phyloP scores from a whole-genome alignment of 1,139 yeast species.

The Diutina sp. region DNA sequence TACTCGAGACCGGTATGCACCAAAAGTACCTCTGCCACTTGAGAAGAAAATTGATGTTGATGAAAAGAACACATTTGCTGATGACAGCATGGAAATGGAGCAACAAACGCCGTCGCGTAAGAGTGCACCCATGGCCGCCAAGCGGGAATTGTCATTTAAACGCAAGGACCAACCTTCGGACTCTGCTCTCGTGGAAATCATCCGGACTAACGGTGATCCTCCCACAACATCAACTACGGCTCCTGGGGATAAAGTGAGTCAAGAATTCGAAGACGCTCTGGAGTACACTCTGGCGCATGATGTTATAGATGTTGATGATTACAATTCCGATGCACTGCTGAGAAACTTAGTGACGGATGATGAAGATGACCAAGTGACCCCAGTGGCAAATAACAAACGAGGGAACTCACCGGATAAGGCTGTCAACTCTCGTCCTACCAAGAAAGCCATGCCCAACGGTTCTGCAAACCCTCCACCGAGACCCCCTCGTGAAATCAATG shows the following conservation, averaged over 20 bases:
- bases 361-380: neutral
- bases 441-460: neutral
- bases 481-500: neutral
- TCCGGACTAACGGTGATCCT: neutral
- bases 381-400: neutral
- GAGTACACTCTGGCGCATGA: neutral
- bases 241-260: neutral
- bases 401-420: neutral
- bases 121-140: neutral
- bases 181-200: neutral
- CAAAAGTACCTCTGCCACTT: conserved; percentile 1
- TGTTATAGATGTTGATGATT: conserved; percentile 1
- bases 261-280: neutral
- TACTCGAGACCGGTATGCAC: neutral
- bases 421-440: neutral
- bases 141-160: neutral
- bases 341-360: neutral
- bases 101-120: neutral
- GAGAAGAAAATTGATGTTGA: neutral
- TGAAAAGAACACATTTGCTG: neutral
- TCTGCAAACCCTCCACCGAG: neutral
- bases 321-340: neutral
- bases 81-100: neutral
- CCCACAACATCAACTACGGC: neutral
- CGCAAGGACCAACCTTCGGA: neutral